Conservation (phyloP, 345 rosid species). For the Firmiana major region DNA sequence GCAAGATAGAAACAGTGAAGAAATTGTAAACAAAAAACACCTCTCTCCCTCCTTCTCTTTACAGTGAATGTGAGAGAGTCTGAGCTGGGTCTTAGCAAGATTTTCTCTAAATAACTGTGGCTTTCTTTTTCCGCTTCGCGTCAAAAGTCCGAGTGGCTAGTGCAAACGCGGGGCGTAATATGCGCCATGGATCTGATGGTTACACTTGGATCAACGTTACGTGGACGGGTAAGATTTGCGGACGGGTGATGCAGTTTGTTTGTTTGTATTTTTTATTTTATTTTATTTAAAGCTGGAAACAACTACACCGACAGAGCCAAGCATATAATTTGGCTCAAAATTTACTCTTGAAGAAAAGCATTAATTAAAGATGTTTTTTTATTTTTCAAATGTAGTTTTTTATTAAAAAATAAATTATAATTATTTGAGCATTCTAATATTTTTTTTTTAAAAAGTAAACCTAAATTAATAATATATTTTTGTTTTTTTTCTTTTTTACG, state of each 20-base stretch:
- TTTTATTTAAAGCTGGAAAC: background rate
- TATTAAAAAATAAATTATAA: no score
- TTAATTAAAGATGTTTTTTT: no score
- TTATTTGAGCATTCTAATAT: no score
- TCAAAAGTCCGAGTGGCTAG: background rate
- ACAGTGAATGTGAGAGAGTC: background rate
- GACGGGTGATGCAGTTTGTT: background rate
- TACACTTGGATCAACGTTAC: background rate
- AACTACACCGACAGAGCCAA: background rate
- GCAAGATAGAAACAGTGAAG: background rate
- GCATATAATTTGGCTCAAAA: background rate
- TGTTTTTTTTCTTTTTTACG: no score
- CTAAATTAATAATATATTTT: no score
- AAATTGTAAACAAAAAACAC: background rate
- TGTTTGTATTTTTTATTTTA: background rate
- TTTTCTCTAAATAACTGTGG: background rate
- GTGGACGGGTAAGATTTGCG: background rate
- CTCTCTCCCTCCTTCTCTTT: background rate
- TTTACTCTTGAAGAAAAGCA: no score
- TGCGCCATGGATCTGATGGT: background rate
- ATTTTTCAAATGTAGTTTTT: no score
- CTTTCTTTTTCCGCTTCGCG: background rate
- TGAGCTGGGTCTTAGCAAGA: background rate
- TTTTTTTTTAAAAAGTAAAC: no score
- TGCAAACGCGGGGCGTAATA: background rate